Percentiles rank a stretch among this genome's conserved stretches.
Evolutionary conservation across 129 eudicot species (phyloP).

Genomic region (Calendula officinalis): DNA sequence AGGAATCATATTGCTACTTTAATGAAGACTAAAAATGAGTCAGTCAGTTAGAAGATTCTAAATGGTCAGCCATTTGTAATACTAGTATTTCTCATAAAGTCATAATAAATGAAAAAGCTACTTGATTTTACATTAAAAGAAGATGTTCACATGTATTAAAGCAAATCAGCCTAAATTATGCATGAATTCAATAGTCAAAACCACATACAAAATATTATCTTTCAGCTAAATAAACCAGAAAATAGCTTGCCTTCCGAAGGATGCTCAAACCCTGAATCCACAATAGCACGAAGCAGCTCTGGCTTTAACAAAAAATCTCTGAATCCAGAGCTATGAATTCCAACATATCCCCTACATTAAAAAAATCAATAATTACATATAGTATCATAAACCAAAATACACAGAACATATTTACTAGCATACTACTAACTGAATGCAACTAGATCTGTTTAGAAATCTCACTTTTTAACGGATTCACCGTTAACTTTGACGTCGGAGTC

Average conservation of each 20-base stretch:
- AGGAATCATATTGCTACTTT: too few relatives aligned
- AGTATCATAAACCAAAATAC: not conserved
- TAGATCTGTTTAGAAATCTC: not conserved
- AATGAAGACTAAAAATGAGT: too few relatives aligned
- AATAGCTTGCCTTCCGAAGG: constrained; percentile 83
- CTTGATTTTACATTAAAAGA: too few relatives aligned
- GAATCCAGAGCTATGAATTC: constrained; percentile 92
- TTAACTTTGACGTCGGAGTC: constrained; percentile 23
- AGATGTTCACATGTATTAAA: too few relatives aligned
- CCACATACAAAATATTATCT: not conserved
- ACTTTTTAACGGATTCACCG: constrained; percentile 29
- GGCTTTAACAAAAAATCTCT: constrained; percentile 89
- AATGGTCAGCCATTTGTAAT: too few relatives aligned
- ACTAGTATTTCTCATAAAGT: too few relatives aligned
- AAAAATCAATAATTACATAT: not conserved
- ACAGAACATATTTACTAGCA: not conserved
- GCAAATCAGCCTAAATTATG: too few relatives aligned
- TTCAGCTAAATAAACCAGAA: not conserved
- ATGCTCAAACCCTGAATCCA: constrained; percentile 90
- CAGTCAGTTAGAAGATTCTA: too few relatives aligned
- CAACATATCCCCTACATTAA: constrained; percentile 67
- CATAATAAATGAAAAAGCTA: too few relatives aligned
- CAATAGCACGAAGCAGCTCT: constrained; percentile 84
- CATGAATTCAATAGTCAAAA: not conserved
- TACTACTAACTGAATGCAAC: not conserved